Evolutionary conservation across 2,329 filamentous ascomycete genomes (phyloP).

Genomic region (Paramyrothecium sp.): DNA sequence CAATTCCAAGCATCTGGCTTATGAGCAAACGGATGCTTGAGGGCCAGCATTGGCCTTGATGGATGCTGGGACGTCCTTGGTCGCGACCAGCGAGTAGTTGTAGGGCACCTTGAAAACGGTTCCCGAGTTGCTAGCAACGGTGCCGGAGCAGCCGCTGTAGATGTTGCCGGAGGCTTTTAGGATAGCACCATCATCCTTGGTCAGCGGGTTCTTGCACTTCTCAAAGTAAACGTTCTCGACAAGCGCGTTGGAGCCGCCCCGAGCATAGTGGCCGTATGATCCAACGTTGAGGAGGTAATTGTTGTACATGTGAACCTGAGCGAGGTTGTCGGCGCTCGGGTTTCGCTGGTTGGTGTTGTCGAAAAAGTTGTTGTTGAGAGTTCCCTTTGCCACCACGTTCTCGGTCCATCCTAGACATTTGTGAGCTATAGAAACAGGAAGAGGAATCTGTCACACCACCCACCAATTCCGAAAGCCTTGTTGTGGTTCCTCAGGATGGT

Average conservation of each 20-base stretch:
- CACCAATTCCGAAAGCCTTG: slow-evolving; percentile 14
- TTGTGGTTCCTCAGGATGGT: slow-evolving; percentile 15
- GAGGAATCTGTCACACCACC: background rate
- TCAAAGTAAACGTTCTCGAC: slow-evolving; percentile 14
- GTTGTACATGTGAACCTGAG: slow-evolving; percentile 13
- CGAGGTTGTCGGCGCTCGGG: slow-evolving; percentile 10
- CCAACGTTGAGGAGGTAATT: slow-evolving; percentile 11
- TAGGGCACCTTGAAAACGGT: slow-evolving; percentile 8
- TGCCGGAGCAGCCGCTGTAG: slow-evolving; percentile 9
- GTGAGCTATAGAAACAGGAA: background rate
- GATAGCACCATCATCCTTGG: slow-evolving; percentile 9
- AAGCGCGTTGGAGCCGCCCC: slow-evolving; percentile 8
- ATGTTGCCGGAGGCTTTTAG: slow-evolving; percentile 10
- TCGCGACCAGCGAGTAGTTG: slow-evolving; percentile 8
- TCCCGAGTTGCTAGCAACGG: slow-evolving; percentile 7
- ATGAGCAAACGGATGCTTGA: slow-evolving; percentile 9
- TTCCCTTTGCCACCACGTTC: slow-evolving; percentile 10
- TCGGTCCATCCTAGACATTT: slow-evolving; percentile 10
- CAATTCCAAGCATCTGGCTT: background rate
- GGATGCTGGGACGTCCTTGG: slow-evolving; percentile 9
- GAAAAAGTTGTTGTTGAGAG: slow-evolving; percentile 14
- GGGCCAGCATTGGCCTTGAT: slow-evolving; percentile 10
- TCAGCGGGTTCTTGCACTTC: slow-evolving; percentile 10
- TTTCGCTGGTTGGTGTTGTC: slow-evolving; percentile 13
- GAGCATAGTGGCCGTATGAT: slow-evolving; percentile 12